Evolutionary conservation across 805 yeast species (phyloP).

Genomic region (Torulaspora delbrueckii): DNA sequence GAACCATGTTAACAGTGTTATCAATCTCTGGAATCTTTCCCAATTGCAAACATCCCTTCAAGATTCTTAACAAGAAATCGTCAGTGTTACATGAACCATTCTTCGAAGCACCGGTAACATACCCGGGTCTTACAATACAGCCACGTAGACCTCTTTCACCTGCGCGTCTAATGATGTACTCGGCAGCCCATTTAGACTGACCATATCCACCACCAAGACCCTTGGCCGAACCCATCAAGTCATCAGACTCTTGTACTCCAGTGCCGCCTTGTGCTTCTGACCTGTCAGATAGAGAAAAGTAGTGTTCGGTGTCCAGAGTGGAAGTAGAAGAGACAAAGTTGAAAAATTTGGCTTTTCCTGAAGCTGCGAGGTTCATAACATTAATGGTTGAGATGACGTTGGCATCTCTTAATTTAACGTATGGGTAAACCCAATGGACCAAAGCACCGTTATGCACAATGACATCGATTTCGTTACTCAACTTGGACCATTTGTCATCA

Average conservation of each 20-base stretch:
- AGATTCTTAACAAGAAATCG: slow-evolving; percentile 89
- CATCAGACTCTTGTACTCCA: slow-evolving; percentile 82
- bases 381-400: slow-evolving; percentile 86
- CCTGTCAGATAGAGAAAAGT: slow-evolving; percentile 69
- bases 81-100: slow-evolving; percentile 94
- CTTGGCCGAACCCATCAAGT: slow-evolving; percentile 68
- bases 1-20: slow-evolving; percentile 92
- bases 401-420: slow-evolving; percentile 82
- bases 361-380: slow-evolving; percentile 66
- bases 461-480: slow-evolving; percentile 64
- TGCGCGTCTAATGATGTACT: slow-evolving; percentile 79
- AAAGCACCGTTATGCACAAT: slow-evolving; percentile 95
- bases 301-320: slow-evolving; percentile 79
- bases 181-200: slow-evolving; percentile 97
- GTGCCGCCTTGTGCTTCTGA: slow-evolving; percentile 55
- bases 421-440: slow-evolving; percentile 98
- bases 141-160: slow-evolving; percentile 86
- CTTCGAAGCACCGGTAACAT: slow-evolving; percentile 77
- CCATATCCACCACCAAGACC: slow-evolving; percentile 95
- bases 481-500: slow-evolving; percentile 50
- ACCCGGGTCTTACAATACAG: slow-evolving; percentile 90
- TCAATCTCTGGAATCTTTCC: slow-evolving; percentile 80
- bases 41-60: slow-evolving; percentile 89
- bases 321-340: slow-evolving; percentile 96
- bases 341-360: slow-evolving; percentile 72